Evolutionary conservation across 371 early-diverging fungal species (phyloP), one percentile per base, ranked within the genome.

Genomic region (Actinomortierella ambigua): DNA sequence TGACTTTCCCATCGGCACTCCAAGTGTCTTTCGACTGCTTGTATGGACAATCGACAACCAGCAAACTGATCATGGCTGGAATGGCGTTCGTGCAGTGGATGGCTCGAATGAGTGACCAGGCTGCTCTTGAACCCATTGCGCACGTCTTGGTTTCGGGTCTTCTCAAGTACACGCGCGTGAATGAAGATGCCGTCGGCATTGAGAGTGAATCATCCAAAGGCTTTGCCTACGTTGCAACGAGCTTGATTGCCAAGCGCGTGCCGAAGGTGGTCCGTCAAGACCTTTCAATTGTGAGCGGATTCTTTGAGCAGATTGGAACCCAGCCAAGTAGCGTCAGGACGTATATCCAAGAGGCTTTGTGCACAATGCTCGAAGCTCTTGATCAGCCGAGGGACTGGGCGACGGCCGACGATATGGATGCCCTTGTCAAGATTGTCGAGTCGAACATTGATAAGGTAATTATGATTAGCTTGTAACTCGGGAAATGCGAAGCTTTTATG

Each of bases 41-140:
- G 15, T 91, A 90, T 68, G 90, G 89, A 7, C 82, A 85, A 13
- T 44, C 48, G 2, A 86, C 93, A 1, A 89, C 77, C 18, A 53
- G 79, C 8, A 92, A 88, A 43, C 69, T 95, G 28, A 81, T 90
- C 23, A 78, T 86, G 73, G 83, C 87, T 0, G 91, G 93, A 3
- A 89, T 95, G 87, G 69, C 81, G 0, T 95, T 91, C 71, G 75
- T 95, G 50, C 95, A 94, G 57, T 96, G 97, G 96, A 82, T 90
- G 40, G 90, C 92, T 20, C 71, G 91, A 14, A 91, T 91, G 89
- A 61, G 80, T 14, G 79, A 79, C 50, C n/a, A 81, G 65, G 18
- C 76, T n/a, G 68, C 75, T 53, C 69, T 95, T 42, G 71, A 69
- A 11, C 87, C 88, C 2, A 85, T 92, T 15, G 90, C 90, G 1